Evolutionary conservation across 768 basidiomycete species (phyloP).

Genomic region (Hortiboletus flavorubellus): DNA sequence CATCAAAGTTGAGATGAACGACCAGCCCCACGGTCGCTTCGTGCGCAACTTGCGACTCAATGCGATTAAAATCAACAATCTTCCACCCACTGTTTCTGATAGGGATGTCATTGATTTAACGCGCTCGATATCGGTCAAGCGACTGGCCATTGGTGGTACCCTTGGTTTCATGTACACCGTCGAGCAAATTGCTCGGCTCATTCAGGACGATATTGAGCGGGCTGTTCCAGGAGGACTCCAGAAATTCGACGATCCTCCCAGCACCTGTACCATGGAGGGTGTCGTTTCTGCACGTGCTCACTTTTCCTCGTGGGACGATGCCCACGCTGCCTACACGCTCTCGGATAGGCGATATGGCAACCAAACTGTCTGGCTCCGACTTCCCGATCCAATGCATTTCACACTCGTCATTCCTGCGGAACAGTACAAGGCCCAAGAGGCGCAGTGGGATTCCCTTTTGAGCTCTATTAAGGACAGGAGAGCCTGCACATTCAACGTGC

Average conservation of each 20-base stretch:
- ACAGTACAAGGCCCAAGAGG: no score
- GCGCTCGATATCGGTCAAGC: conserved; percentile 24
- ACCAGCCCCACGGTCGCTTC: no score
- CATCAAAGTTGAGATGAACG: no score
- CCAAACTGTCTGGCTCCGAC: conserved; percentile 36
- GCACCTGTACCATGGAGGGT: conserved; percentile 27
- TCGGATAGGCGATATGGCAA: conserved; percentile 33
- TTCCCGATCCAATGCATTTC: conserved; percentile 51
- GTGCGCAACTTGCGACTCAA: no score
- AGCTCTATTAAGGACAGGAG: no score
- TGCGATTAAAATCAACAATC: conserved; percentile 32
- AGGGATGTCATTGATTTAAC: conserved; percentile 30
- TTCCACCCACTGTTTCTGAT: conserved; percentile 31
- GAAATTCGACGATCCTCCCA: conserved; percentile 27
- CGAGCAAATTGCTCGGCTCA: conserved; percentile 13
- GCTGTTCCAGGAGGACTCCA: conserved; percentile 15
- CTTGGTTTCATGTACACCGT: no score
- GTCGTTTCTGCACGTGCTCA: conserved; percentile 38
- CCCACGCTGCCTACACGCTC: conserved; percentile 40
- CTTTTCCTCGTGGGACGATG: conserved; percentile 49
- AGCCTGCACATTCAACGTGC: no score
- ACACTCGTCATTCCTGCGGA: conserved; percentile 6
- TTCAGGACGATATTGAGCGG: conserved; percentile 26
- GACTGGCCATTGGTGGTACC: conserved; percentile 24
- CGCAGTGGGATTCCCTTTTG: no score